Conservation (phyloP, 1,284 basidiomycete species). For the Rhodotorula mucilaginosa region DNA sequence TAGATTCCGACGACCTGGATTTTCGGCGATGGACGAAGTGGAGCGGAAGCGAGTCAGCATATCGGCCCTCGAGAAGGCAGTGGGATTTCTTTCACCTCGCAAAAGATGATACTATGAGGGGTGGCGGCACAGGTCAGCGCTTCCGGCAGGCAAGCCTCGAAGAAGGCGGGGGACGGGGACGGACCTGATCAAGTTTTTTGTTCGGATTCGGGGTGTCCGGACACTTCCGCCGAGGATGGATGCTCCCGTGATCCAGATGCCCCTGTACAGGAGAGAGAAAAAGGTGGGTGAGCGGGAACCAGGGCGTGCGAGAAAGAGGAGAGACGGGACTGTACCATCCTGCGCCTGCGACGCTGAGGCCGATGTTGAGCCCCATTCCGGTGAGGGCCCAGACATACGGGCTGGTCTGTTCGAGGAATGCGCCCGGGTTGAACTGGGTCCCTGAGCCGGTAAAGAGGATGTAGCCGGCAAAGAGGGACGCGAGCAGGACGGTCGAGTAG, state of each 20-base stretch:
- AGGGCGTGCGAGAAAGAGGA: background rate
- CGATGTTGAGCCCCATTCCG: slow-evolving; percentile 90
- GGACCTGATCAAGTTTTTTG: slow-evolving; percentile 96
- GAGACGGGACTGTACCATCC: slow-evolving; percentile 71
- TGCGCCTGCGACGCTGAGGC: slow-evolving; percentile 87
- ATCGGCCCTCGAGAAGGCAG: no score
- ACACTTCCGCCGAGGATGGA: slow-evolving; percentile 96
- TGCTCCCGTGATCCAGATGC: slow-evolving; percentile 93
- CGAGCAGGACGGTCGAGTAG: slow-evolving; percentile 15
- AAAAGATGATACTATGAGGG: slow-evolving; percentile 84
- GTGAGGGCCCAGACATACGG: slow-evolving; percentile 90
- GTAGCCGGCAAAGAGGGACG: slow-evolving; percentile 26
- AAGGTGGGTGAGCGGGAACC: background rate
- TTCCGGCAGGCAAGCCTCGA: no score
- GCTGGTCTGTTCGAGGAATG: slow-evolving; percentile 86
- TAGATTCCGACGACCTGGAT: slow-evolving; percentile 54
- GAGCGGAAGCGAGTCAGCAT: slow-evolving; percentile 52
- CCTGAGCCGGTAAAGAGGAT: slow-evolving; percentile 35
- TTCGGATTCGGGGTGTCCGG: slow-evolving; percentile 86
- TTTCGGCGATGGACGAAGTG: no score
- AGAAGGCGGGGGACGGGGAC: slow-evolving; percentile 39
- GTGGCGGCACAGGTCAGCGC: background rate
- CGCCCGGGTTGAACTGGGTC: slow-evolving; percentile 76
- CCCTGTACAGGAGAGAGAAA: slow-evolving; percentile 60
- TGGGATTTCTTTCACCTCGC: slow-evolving; percentile 60